Percentiles rank a stretch among this genome's conserved stretches.
Conservation (phyloP, 306 rosid species). For the Fragaria nilgerrensis region DNA sequence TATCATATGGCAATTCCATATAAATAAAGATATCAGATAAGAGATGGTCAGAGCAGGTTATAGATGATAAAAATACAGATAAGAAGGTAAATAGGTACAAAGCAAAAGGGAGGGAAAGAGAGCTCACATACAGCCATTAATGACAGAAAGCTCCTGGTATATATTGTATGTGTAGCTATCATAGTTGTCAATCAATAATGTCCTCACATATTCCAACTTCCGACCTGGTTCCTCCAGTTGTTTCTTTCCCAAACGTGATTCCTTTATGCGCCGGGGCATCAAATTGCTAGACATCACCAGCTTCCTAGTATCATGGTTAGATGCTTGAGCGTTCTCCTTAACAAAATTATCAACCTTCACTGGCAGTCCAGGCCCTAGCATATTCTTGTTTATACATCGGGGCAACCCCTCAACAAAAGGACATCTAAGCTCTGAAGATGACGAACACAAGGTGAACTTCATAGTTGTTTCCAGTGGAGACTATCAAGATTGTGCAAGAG, state of each 20-base stretch:
- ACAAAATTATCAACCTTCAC: conserved; percentile 38
- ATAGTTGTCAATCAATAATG: conserved; percentile 94
- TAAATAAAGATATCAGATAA: background rate
- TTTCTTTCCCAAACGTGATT: conserved; percentile 42
- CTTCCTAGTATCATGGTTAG: conserved; percentile 34
- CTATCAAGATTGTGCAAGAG: background rate
- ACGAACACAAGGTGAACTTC: conserved; percentile 43
- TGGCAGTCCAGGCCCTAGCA: conserved; percentile 29
- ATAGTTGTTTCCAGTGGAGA: conserved; percentile 28
- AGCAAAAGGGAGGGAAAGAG: conserved; percentile 10
- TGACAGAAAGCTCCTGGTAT: conserved; percentile 84
- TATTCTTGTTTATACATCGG: conserved; percentile 22
- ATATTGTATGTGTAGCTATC: conserved; percentile 97
- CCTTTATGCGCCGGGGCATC: conserved; percentile 50
- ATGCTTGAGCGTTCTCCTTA: conserved; percentile 32
- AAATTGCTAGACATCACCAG: conserved; percentile 43
- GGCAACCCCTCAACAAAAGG: conserved; percentile 42
- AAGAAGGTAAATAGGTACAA: background rate
- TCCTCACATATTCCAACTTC: conserved; percentile 65
- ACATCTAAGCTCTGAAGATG: conserved; percentile 44
- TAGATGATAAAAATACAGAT: background rate
- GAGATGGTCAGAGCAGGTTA: background rate
- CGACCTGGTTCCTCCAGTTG: conserved; percentile 28
- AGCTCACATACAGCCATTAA: conserved; percentile 76
- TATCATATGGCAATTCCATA: background rate